Percentiles rank a stretch among this genome's conserved stretches.
Evolutionary conservation across 2,329 filamentous ascomycete genomes (phyloP).

Genomic region (Colletotrichum coccodes): DNA sequence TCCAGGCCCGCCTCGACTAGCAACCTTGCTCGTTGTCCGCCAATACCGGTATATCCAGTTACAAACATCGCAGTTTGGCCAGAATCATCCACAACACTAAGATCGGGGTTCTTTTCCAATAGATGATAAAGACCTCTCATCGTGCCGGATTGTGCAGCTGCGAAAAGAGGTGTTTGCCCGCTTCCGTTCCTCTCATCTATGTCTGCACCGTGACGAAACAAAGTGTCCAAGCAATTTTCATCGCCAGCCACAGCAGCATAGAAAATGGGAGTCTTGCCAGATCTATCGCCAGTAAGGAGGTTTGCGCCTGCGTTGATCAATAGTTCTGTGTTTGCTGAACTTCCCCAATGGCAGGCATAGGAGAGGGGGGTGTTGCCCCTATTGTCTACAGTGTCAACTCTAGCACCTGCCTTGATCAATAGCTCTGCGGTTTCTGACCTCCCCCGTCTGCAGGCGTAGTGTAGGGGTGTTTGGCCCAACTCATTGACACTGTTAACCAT

Average conservation of each 20-base stretch:
- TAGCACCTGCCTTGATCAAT: background rate
- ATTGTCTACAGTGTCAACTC: background rate
- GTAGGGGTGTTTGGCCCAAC: background rate
- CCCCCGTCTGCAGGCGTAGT: background rate
- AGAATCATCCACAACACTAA: background rate
- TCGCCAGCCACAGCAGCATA: background rate
- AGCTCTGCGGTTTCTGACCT: background rate
- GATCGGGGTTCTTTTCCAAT: background rate
- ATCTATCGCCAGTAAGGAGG: background rate
- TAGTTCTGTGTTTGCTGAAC: too few relatives aligned
- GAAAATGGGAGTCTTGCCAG: background rate
- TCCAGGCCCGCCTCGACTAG: background rate
- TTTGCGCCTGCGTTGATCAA: background rate
- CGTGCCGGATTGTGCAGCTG: background rate
- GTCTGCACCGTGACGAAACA: background rate
- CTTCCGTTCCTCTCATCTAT: background rate
- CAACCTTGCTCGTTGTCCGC: too few relatives aligned
- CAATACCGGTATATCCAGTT: rapidly evolving
- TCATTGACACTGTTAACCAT: background rate
- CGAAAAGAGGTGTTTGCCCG: background rate
- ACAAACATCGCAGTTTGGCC: background rate
- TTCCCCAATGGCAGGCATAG: background rate
- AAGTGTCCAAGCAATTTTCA: too few relatives aligned
- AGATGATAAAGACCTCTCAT: background rate
- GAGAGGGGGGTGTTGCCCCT: background rate